Evolutionary conservation across 2,329 filamentous ascomycete genomes (phyloP), one percentile per base, ranked within the genome.

Genomic region (Pyrenochaeta sp.): DNA sequence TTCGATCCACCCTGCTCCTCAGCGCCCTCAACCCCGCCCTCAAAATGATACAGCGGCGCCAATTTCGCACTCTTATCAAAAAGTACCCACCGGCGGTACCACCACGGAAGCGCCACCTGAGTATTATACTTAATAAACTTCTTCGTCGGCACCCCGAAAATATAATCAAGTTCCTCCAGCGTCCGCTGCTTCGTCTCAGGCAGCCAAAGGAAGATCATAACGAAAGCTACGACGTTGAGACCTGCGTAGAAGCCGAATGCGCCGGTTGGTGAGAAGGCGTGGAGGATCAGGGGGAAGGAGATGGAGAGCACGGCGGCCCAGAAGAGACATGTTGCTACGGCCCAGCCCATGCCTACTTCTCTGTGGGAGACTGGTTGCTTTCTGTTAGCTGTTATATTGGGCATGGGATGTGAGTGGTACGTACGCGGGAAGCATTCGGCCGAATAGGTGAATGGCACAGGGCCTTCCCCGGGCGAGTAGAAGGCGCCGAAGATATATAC

Each of bases 261-360:
- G 2, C 83, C 83, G 1, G 79, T 79, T 1, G 80, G 74, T 3
- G 74, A 80, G 68, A 85, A 78, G 5, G 77, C 79, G 4, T 69
- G 67, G 5, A 87, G 73, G 72, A 87, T 80, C 50, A 83, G 77
- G 3, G 86, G 86, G 72, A 87, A 87, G 0, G 85, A 88, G 52
- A 90, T 42, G 15, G 32, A 42, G 3, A 63, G 36, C n/a, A 60
- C 47, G 8, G 50, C 84, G 15, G 82, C 82, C 49, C 86, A 77
- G 1, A 89, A 82, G 1, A 84, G 81, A n/a, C 77, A 81, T 69
- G 80, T 83, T 71, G 81, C 82, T 54, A 88, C 77, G 56, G 85
- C 88, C 1, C 84, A 88, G 1, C 87, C 85, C n/a, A 90, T 87
- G 54, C 88, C 88, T 25, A 90, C 82, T 69, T 90, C 88, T 64